Percentiles rank a stretch among this genome's conserved stretches.
phyloP scores from a whole-genome alignment of 805 yeast species.

The Hanseniaspora jakobsenii region DNA sequence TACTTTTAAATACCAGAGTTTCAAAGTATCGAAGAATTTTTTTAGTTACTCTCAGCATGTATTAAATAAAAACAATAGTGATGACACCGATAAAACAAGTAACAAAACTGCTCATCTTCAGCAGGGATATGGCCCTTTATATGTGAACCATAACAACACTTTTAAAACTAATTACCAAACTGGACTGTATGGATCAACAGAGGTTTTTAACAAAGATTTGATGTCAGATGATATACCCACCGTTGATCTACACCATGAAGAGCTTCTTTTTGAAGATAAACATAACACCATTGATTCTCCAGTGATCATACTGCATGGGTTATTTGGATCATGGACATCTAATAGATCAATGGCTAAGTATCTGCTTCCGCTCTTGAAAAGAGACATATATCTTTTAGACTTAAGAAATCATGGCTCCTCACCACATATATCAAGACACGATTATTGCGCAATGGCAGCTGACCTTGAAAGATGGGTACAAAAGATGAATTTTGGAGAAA shows the following conservation, averaged over 20 bases:
- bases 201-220: slow-evolving; percentile 23
- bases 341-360: slow-evolving; percentile 66
- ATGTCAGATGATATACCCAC: slow-evolving; percentile 34
- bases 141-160: slow-evolving; percentile 23
- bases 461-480: slow-evolving; percentile 69
- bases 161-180: slow-evolving; percentile 21
- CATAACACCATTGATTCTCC: slow-evolving; percentile 37
- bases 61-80: neutral
- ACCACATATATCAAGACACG: slow-evolving; percentile 60
- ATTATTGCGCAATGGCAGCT: slow-evolving; percentile 68
- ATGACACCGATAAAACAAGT: too few relatives aligned
- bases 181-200: slow-evolving; percentile 23
- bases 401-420: slow-evolving; percentile 88
- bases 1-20: too few relatives aligned
- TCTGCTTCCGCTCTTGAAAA: slow-evolving; percentile 34
- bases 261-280: slow-evolving; percentile 19
- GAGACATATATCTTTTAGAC: slow-evolving; percentile 62
- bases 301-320: slow-evolving; percentile 70
- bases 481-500: slow-evolving; percentile 25
- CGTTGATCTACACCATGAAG: slow-evolving; percentile 45
- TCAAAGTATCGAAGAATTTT: too few relatives aligned
- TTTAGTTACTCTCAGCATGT: too few relatives aligned
- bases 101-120: neutral
- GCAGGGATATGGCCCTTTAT: slow-evolving; percentile 20
- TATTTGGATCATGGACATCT: slow-evolving; percentile 76